Base-by-base conservation (phyloP, 192 early-diverging fungal species). In the Linnemannia zychae region DNA sequence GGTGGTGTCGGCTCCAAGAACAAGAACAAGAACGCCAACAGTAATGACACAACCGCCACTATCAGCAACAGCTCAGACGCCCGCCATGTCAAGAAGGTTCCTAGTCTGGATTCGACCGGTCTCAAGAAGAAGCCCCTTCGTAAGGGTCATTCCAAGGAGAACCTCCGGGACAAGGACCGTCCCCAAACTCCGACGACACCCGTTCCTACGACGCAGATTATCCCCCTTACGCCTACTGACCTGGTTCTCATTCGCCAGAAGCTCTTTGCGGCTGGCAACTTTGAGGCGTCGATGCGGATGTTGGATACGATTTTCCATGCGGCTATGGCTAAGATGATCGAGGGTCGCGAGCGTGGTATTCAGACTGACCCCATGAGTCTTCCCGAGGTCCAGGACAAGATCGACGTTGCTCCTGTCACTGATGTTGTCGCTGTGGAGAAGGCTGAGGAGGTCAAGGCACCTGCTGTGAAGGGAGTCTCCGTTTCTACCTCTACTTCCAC, bases 311-410 rank as follows among this genome's bases (percentile, higher is more conserved):
- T 85, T 38, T 79, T 85, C 74, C 83, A 85, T 76, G 83, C 83
- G 0, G 83, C 83, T 20, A 85, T 85, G 83, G 83, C 83, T 70
- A 85, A 85, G 78, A 85, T 85, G 83, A 74, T 85, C 31, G 83
- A 85, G 71, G 83, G 83, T 47, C 77, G 77, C 24, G 83, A 85
- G 37, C 83, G 83, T 76, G 83, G 83, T 52, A 74, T 85, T 6
- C 83, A 85, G 50, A 85, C 83, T 24, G 83, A 85, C 17, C 73
- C 83, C 1, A 63, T 63, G 24, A 11, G 3, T 31, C 24, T 63
- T 63, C 28, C 57, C 12, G 57, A 63, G 28, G 63, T 79, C 36
- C 53, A 76, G 74, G 67, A 71, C 15, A 60, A 66, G 46, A 53
- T 34, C 7, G 67, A 52, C 5, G 46, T 52, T 33, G 44, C 72